Percentiles rank a stretch among this genome's conserved stretches.
Conservation (phyloP, 169 alveolate genomes). For the Amoebophrya sp. region DNA sequence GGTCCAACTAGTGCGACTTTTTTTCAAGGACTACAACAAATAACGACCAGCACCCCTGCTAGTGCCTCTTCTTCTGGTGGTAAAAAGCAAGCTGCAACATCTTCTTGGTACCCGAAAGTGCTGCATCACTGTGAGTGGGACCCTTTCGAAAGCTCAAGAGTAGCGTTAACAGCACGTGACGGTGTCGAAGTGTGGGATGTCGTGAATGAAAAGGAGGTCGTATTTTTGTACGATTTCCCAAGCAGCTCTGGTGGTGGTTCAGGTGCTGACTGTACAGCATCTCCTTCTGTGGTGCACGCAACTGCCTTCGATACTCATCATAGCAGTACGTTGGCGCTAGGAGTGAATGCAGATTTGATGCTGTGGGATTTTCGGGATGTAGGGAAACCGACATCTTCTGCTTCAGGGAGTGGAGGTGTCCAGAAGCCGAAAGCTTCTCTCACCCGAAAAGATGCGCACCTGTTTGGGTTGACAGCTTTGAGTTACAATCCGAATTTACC, state of each 20-base stretch:
- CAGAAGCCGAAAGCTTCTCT: too few relatives aligned
- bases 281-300: neutral
- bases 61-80: too few relatives aligned
- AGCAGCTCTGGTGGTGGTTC: too few relatives aligned
- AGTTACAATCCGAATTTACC: neutral
- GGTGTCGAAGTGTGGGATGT: too few relatives aligned
- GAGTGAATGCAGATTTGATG: neutral
- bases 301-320: neutral
- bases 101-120: too few relatives aligned
- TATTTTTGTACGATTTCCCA: too few relatives aligned
- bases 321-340: neutral
- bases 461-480: neutral
- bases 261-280: neutral
- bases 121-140: neutral
- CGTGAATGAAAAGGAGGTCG: too few relatives aligned
- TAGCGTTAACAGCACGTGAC: too few relatives aligned
- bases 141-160: neutral
- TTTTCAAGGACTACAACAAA: too few relatives aligned
- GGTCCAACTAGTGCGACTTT: too few relatives aligned
- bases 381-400: neutral
- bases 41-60: too few relatives aligned
- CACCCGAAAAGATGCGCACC: neutral
- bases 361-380: neutral
- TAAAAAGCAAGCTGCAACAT: too few relatives aligned
- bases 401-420: neutral